phyloP scores from a whole-genome alignment of 352 stramenopile genomes.

The Phytophthora pistaciae region DNA sequence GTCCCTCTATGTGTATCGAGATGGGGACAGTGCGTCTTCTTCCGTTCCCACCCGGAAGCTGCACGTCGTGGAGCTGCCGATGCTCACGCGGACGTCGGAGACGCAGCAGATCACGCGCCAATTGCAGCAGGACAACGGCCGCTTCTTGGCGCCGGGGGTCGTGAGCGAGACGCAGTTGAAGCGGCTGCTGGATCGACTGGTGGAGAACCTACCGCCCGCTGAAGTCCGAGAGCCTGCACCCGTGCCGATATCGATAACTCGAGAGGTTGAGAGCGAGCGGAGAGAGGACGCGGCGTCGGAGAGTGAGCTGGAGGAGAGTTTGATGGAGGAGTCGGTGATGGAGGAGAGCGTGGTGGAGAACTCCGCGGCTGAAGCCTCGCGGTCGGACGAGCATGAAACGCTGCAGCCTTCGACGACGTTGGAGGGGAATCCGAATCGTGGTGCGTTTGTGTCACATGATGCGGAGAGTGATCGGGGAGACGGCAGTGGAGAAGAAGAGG shows the following conservation, averaged over 20 bases:
- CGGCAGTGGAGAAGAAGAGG: slow-evolving; percentile 4
- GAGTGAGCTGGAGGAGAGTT: slow-evolving; percentile 47
- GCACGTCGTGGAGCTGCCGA: slow-evolving; percentile 83
- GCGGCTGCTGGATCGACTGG: slow-evolving; percentile 68
- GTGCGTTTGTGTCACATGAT: slow-evolving; percentile 33
- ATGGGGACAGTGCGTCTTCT: slow-evolving; percentile 7
- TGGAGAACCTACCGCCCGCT: slow-evolving; percentile 53
- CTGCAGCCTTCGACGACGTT: slow-evolving; percentile 13
- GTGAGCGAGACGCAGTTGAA: slow-evolving; percentile 78
- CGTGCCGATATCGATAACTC: background rate
- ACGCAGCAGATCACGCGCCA: slow-evolving; percentile 51
- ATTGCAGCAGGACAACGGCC: slow-evolving; percentile 71
- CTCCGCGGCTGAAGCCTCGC: slow-evolving; percentile 46
- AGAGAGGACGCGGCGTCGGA: slow-evolving; percentile 28
- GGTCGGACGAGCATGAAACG: slow-evolving; percentile 39
- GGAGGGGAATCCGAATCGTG: slow-evolving; percentile 21
- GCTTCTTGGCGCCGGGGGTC: slow-evolving; percentile 64
- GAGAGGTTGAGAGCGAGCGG: slow-evolving; percentile 14
- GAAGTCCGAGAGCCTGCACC: background rate
- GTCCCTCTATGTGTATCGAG: slow-evolving; percentile 73
- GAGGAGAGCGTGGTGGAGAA: slow-evolving; percentile 28
- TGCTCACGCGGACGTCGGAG: slow-evolving; percentile 60
- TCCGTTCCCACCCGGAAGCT: slow-evolving; percentile 43
- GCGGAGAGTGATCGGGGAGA: slow-evolving; percentile 17
- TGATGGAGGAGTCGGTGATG: slow-evolving; percentile 47